Base-by-base conservation (phyloP, 768 basidiomycete genomes). In the Termitomyces sp. region DNA sequence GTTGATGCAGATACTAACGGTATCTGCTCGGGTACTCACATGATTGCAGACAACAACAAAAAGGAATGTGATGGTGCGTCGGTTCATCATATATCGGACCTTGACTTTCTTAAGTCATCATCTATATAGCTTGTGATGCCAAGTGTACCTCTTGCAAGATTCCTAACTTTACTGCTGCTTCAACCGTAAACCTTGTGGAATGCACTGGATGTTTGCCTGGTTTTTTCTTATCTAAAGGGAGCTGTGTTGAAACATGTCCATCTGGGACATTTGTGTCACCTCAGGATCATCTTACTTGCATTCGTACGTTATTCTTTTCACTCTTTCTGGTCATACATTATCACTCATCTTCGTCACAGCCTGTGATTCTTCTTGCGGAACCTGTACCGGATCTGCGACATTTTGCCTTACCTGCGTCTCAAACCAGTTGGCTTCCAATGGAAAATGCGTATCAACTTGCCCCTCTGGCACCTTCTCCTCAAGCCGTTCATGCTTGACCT, bases 181-280 rank as follows among this genome's bases (percentile, higher is more conserved):
- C 92, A 16, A 86, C 84, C 0, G 72, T 86, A 48, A 72, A 80
- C 55, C 78, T 88, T 54, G 74, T 83, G 3, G 82, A 90, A 63
- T 94, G 92, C 67, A 89, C 86, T 13, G 84, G 78, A 1, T 95
- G 93, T 69, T 66, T 94, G 36, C 84, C 89, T 34, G 92, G 92
- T 15, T 85, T 78, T 54, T 81, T 90, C 24, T 78, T 95, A 31
- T 86, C 81, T 3, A 74, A 83, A 36, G 90, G 90, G 5, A 71
- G 78, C 53, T 95, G 93, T 58, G 74, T 92, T 22, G 72, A 74
- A 8, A 80, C 73, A 61, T 95, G 93, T 65, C 90, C 93, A 1
- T 68, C 80, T 0, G 90, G 88, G 1, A 84, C 84, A 3, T 90
- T 93, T 66, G 72, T 89, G 18, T 84, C 82, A 18, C 81, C 88